Conservation (phyloP, 2,329 filamentous ascomycete species). For the Monosporascus cannonballus region DNA sequence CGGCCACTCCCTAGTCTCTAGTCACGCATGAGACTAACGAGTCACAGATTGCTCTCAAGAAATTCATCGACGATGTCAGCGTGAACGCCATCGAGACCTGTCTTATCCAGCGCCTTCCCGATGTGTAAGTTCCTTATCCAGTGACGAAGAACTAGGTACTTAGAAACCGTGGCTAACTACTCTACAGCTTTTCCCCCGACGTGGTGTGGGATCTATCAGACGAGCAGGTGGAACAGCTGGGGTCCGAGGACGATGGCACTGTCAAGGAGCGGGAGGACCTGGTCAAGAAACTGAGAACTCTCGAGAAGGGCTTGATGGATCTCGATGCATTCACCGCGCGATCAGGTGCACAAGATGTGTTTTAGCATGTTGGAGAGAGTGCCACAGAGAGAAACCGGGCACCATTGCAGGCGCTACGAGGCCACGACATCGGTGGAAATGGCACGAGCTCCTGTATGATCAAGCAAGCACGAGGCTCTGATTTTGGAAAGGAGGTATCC, state of each 20-base stretch:
- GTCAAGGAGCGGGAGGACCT: conserved; percentile 13
- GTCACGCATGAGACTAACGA: neutral
- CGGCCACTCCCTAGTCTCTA: too few relatives aligned
- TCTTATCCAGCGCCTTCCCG: conserved; percentile 18
- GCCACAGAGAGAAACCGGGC: too few relatives aligned
- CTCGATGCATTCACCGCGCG: conserved; percentile 19
- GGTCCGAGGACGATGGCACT: conserved; percentile 17
- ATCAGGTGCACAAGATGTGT: conserved; percentile 6
- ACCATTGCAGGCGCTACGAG: too few relatives aligned
- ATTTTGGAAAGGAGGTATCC: too few relatives aligned
- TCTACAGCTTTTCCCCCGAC: conserved; percentile 14
- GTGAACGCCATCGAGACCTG: conserved; percentile 21
- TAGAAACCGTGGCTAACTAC: neutral
- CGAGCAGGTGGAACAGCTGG: conserved; percentile 16
- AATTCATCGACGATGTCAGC: conserved; percentile 22
- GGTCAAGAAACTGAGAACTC: conserved; percentile 13
- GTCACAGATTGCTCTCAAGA: conserved; percentile 20
- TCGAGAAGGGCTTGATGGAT: conserved; percentile 18
- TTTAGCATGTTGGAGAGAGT: neutral
- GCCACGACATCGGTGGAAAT: too few relatives aligned
- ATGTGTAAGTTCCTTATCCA: conserved; percentile 14
- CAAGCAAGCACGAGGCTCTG: too few relatives aligned
- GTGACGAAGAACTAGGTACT: too few relatives aligned
- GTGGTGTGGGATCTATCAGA: conserved; percentile 19
- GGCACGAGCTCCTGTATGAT: too few relatives aligned